Base-by-base conservation (phyloP, 1,139 yeast genomes). In the Pichia sp. region DNA sequence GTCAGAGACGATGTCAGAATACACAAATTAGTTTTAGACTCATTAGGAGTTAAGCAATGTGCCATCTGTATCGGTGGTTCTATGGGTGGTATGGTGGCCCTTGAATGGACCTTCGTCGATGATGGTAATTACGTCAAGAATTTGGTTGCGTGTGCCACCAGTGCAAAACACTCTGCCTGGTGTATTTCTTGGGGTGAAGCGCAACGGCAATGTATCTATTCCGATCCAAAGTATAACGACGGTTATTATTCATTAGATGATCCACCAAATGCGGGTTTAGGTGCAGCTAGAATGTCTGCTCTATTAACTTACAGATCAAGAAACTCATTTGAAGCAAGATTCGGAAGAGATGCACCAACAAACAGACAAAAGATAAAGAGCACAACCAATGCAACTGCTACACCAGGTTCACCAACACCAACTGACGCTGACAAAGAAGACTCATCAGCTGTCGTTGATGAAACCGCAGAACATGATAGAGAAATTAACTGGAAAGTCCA, bases 131-230 rank as follows among this genome's bases (percentile, higher is more conserved):
- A 81, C 60, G 96, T 93, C 18, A 76, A 77, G 50, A 71, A 79
- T 33, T 73, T 88, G 22, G 83, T 93, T 20, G 95, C 97, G 0
- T 70, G 93, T 48, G 99, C 99, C 2, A 91, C 99, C 0, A 82
- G 95, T 37, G 97, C 98, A 0, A 75, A 95, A 60, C 95, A 93
- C 39, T 86, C 96, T 8, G 99, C 99, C 0, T 93, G 99, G 99
- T 93, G 98, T 58, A 93, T 93, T 47, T 87, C 96, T 4, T 93
- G 99, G 99, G 93, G 96, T 50, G 99, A 93, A 63, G 95, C 99
- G 8, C 99, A 93, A 67, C 78, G 99, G 59, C 99, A 93, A 65
- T 83, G 96, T 55, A 89, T 93, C 30, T 93, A 91, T 67, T 83
- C 96, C 22, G 99, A 93, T 65, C 98, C 99, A 6, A 85, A 85